Base-by-base conservation (phyloP, 2,329 filamentous ascomycete species). In the Verticillium tricorpus region DNA sequence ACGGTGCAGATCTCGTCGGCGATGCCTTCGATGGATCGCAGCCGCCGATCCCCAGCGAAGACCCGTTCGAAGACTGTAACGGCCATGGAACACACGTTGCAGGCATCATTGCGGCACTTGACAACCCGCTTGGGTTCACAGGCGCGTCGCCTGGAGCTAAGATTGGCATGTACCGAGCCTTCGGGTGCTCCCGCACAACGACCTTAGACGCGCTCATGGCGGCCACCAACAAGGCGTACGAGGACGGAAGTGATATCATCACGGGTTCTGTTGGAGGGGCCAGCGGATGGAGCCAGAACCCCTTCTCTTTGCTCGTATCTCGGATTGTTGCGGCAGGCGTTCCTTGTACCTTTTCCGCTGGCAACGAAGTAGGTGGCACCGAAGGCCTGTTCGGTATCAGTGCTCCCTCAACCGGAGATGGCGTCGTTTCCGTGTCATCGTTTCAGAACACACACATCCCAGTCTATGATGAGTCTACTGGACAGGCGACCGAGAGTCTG, bases 311-410 rank as follows among this genome's bases (percentile, higher is more conserved):
- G 0, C 77, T 77, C 1, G 80, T 83, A 8, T 78, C 80, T 12
- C 77, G 81, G 4, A 85, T 86, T 35, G 81, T 83, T 6, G 80
- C 78, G 5, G 74, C 78, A 31, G 84, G 84, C 34, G 79, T 86
- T 1, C 78, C 81, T 1, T 83, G 81, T 67, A 79, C 80, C n/a
- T 70, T 85, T 5, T 78, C 82, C 14, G 82, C 81, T 1, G 83
- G 84, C 3, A 85, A 86, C 62, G 69, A 74, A 14, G 82, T 82
- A 2, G 68, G 67, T 0, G 64, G 64, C 17, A 63, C 62, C 1
- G 57, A 67, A 4, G 83, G 81, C 37, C 65, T 82, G 57, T 84
- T 84, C 65, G 83, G 79, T 62, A 74, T 82, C 54, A 78, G 76
- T 64, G 78, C 78, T 6, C 80, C 82, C 0, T 77, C 80, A 15